These are phyloP conservation scores for Trichoderma citrinoviride DNA, from an alignment of 2,329 filamentous ascomycete genomes.

Conservation along the genomic window DNA sequence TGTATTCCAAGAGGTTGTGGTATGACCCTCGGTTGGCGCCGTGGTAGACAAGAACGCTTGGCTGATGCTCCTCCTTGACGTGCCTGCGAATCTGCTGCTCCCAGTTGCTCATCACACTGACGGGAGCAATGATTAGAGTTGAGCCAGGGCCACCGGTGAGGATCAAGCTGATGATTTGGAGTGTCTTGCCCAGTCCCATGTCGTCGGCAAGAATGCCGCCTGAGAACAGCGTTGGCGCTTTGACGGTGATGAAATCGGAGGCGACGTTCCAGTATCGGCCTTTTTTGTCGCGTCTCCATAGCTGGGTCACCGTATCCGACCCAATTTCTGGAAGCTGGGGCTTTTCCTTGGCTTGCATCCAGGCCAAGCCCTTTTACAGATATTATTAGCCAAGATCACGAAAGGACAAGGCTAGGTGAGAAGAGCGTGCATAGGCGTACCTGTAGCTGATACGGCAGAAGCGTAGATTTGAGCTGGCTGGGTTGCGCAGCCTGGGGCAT, in stretches of 20 bases:
- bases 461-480: constrained; percentile 56
- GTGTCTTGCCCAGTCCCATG: constrained; percentile 88
- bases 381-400: neutral
- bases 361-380: constrained; percentile 65
- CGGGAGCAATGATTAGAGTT: constrained; percentile 77
- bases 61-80: constrained; percentile 58
- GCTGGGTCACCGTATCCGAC: constrained; percentile 62
- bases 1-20: constrained; percentile 60
- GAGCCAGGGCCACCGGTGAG: constrained; percentile 55
- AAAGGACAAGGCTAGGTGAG: neutral
- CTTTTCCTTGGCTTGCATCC: constrained; percentile 75
- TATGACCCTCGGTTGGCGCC: constrained; percentile 57
- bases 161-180: constrained; percentile 80
- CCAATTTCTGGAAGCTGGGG: constrained; percentile 60
- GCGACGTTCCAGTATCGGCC: constrained; percentile 60
- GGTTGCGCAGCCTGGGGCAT: constrained; percentile 75
- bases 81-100: constrained; percentile 73
- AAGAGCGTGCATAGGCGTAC: constrained; percentile 31
- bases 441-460: constrained; percentile 77
- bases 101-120: constrained; percentile 92
- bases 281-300: constrained; percentile 64
- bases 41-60: constrained; percentile 73
- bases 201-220: constrained; percentile 85
- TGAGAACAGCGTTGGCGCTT: constrained; percentile 62
- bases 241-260: constrained; percentile 57